Base-by-base conservation (phyloP, 805 yeast species). In the Lipomyces kockii region DNA sequence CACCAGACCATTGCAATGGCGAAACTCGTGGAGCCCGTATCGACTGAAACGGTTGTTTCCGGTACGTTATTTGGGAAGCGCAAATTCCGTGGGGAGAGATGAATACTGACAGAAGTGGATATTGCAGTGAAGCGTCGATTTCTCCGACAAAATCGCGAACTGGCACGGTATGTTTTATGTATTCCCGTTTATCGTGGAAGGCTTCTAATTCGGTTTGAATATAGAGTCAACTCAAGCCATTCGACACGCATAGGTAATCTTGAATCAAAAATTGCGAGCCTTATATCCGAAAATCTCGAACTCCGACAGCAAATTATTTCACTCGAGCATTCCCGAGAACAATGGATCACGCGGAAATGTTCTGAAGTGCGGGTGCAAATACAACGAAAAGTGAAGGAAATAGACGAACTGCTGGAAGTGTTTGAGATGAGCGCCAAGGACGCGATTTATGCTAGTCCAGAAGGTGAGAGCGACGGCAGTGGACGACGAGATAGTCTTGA, bases 141-240 rank as follows among this genome's bases (percentile, higher is more conserved):
- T 52, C 43, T 67, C 43, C 67, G 72, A 27, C 72, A 67, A 54
- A 69, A 69, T 51, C 49, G 72, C 9, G 72, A 69, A 25, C 56
- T 69, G 14, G 72, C 72, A 17, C 52, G 69, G 71, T 68, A 61
- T 12, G 70, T 39, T 43, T 20, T n/a, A 6, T 22, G 62, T 43
- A n/a, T 43, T 37, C 27, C 27, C 7, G n/a, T n/a, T 55, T 43
- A 29, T n/a, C 17, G 9, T 25, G 8, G 27, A 11, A 12, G 20
- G 6, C 20, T 35, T 20, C 34, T 53, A 60, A 54, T 27, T 11
- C 17, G 22, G 3, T 43, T n/a, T 43, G 14, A 9, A 37, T 12
- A 4, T 32, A 68, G 71, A 20, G 70, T 69, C 35, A 69, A 69
- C 56, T 69, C 72, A 3, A 66, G 58, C 27, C 70, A 69, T 29